Evolutionary conservation across 805 yeast species (phyloP), one percentile per base, ranked within the genome.

Genomic region (Starmera amethionina): DNA sequence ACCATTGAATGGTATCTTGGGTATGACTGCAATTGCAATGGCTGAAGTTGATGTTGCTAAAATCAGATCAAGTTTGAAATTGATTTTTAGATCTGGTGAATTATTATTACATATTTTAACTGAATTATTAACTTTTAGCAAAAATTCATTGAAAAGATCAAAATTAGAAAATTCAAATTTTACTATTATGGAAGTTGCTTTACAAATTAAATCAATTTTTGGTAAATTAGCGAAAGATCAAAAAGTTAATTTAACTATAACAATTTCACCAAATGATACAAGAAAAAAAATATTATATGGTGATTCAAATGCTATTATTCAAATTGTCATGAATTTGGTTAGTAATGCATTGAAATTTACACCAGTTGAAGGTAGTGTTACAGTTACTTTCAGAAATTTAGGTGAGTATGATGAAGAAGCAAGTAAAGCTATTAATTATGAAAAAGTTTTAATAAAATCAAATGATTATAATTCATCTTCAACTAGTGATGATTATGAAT

Each of bases 1-100:
- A 0, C 98, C 98, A 2, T 67, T 93, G 46, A 93, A 93, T 59
- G 98, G 98, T 56, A 93, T 93, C 34, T 65, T 93, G 40, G 97
- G 97, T 46, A 85, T 90, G 89, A 85, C 97, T 0, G 83, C 95
- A 3, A 82, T 90, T 42, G 89, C 96, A 6, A 78, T 88, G 84
- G 93, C 84, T 16, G 97, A 93, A 56, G 68, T 68, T 27, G 90
- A 85, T 48, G 68, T 70, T 5, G 60, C 67, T 12, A 77, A 79
- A 47, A 78, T 88, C 12, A 82, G 82, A 51, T 79, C 80, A 37
- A 80, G 89, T 14, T 64, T 89, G 50, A 83, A 82, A 46, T 72
- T 90, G 40, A 89, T 90, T 40, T 86, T 84, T 61, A 73, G 95
- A 54, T 82, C 94, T 27, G 98, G 98, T 32, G 97, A 93, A 60